Base-by-base conservation (phyloP, 768 basidiomycete species). In the Rhodotorula taiwanensis region DNA sequence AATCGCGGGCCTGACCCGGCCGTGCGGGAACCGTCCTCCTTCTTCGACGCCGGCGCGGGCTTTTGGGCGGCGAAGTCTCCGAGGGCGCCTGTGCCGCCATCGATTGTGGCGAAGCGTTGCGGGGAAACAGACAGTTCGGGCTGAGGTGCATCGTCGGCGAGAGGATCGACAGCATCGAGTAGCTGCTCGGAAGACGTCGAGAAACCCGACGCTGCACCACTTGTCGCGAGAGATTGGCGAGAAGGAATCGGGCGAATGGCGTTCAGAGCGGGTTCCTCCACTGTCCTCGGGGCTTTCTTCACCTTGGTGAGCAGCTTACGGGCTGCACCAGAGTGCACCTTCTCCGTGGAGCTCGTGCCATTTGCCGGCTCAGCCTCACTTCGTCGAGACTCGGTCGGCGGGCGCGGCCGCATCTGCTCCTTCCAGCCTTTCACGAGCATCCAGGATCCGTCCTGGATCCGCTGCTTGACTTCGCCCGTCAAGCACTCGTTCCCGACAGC, bases 391-490 rank as follows among this genome's bases (percentile, higher is more conserved):
- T n/a, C n/a, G n/a, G n/a, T n/a, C n/a, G n/a, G n/a, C n/a, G n/a
- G n/a, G n/a, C n/a, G 8, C 36, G 30, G 60, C 21, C 27, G 27
- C 25, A 56, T 44, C 51, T 67, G 66, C 13, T 51, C 53, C 55
- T 67, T 67, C 44, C 52, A 67, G 14, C 14, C 27, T 25, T 55
- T 52, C 23, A 60, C 61, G 36, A 61, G 5, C 1, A 44, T 39
- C 66, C 61, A 67, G 1, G 61, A 61, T 18, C 56, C 58, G 2
- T 34, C 36, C 8, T n/a, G 23, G 4, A 52, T 55, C 16, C 43
- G 20, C 16, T 15, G 18, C 18, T 23, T 49, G 5, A n/a, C 28
- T 14, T 43, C 44, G 0, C 36, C 18, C 1, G n/a, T n/a, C 10
- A 51, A 11, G 11, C 45, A 55, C 36, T 60, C 61, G 1, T 49